phyloP scores from a whole-genome alignment of 345 rosid genomes.

The Durio zibethinus region DNA sequence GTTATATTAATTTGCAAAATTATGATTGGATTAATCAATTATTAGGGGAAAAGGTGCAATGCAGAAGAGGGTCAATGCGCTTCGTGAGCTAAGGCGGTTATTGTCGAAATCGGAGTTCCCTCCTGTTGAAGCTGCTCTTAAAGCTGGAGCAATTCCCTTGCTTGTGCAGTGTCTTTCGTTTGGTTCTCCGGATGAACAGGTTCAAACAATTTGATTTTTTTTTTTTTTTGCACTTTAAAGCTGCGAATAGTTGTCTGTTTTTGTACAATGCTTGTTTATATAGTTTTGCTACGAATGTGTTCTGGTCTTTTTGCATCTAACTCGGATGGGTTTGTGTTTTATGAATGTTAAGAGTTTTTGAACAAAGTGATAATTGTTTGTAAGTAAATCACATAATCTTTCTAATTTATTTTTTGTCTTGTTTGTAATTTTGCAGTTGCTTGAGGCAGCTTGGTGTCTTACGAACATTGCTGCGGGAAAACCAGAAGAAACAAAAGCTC shows the following conservation, averaged over 20 bases:
- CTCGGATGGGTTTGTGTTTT: neutral
- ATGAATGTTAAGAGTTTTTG: neutral
- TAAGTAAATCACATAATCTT: neutral
- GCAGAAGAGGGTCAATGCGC: slow-evolving; percentile 79
- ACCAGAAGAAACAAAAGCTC: slow-evolving; percentile 88
- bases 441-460: slow-evolving; percentile 98
- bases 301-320: neutral
- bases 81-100: slow-evolving; percentile 80
- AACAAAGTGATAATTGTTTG: neutral
- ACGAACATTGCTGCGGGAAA: slow-evolving; percentile 97
- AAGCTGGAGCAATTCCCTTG: slow-evolving; percentile 75
- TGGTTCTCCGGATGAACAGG: slow-evolving; percentile 96
- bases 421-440: slow-evolving; percentile 56
- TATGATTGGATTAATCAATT: neutral
- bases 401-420: slow-evolving; percentile 1
- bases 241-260: neutral
- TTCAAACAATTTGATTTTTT: slow-evolving; percentile 16
- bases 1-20: neutral
- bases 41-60: slow-evolving; percentile 81
- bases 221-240: neutral
- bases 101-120: slow-evolving; percentile 81
- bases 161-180: slow-evolving; percentile 91
- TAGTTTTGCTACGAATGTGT: neutral
- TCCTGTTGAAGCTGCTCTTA: slow-evolving; percentile 75
- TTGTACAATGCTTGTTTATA: neutral